These are phyloP conservation scores for Tylopilus intermedius DNA, from an alignment of 768 basidiomycete genomes.

Conservation along the genomic window DNA sequence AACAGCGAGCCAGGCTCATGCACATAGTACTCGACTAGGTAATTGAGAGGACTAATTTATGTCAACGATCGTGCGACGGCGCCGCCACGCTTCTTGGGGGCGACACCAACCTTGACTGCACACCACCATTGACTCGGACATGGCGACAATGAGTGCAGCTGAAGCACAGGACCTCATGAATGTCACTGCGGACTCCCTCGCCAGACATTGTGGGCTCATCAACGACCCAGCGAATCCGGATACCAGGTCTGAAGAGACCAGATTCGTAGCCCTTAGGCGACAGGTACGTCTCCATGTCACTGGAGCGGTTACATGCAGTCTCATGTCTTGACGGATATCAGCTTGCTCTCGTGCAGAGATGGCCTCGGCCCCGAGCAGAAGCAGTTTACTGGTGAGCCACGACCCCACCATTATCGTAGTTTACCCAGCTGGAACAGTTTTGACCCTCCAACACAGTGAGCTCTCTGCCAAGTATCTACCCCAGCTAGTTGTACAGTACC, in stretches of 20 bases:
- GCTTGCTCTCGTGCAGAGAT: constrained; percentile 29
- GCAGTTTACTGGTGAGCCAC: constrained; percentile 1
- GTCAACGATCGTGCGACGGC: too few relatives aligned
- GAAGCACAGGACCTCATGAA: constrained; percentile 4
- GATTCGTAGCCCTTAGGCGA: constrained; percentile 3
- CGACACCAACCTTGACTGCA: too few relatives aligned
- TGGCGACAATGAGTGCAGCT: background rate
- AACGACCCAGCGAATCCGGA: constrained; percentile 7
- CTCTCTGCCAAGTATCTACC: constrained; percentile 39
- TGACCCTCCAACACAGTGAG: constrained; percentile 3
- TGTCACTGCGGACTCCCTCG: constrained; percentile 12
- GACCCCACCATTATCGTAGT: too few relatives aligned
- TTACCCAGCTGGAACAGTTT: too few relatives aligned
- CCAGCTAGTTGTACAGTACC: constrained; percentile 29
- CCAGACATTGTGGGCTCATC: constrained; percentile 11
- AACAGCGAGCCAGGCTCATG: too few relatives aligned
- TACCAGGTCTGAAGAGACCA: constrained; percentile 3
- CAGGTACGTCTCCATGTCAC: constrained; percentile 3
- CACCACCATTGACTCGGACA: too few relatives aligned
- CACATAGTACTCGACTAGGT: too few relatives aligned
- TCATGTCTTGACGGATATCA: constrained; percentile 3
- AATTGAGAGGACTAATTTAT: too few relatives aligned
- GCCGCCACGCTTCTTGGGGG: too few relatives aligned
- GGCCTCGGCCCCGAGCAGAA: constrained; percentile 8
- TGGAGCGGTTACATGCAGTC: background rate